Evolutionary conservation across 352 stramenopile genomes (phyloP).

Genomic region (Pythium myriotylum): DNA sequence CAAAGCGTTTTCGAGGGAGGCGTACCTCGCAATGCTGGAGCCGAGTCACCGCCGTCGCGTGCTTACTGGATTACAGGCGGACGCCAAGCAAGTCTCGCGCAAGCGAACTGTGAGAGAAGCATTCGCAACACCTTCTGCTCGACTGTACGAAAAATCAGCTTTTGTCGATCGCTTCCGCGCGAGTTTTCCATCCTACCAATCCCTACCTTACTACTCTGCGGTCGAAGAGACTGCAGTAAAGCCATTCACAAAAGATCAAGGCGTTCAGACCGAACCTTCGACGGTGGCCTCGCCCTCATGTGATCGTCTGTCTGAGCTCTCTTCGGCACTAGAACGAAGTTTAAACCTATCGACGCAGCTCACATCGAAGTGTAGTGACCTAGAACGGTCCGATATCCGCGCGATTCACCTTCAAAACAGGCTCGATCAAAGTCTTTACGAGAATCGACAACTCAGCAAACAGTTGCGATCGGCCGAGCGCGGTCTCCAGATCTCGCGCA

Average conservation of each 20-base stretch:
- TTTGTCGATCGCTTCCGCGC: constrained; percentile 24
- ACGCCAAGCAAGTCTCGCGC: neutral
- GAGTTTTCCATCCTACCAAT: constrained; percentile 8
- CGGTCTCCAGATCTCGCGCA: constrained; percentile 14
- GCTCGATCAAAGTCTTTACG: constrained; percentile 11
- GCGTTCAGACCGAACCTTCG: constrained; percentile 1
- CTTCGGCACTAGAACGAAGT: constrained; percentile 39
- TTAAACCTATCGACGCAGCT: constrained; percentile 42
- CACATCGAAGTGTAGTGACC: constrained; percentile 43
- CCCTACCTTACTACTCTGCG: neutral
- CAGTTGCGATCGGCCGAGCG: constrained; percentile 15
- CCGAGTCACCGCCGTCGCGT: constrained; percentile 31
- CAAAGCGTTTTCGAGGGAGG: constrained; percentile 17
- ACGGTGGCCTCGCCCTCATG: neutral
- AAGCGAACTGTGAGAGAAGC: constrained; percentile 21
- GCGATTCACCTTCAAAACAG: constrained; percentile 32
- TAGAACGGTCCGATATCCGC: constrained; percentile 33
- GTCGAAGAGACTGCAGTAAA: constrained; percentile 1
- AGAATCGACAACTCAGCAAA: constrained; percentile 26
- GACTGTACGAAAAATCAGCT: constrained; percentile 1
- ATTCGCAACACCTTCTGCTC: constrained; percentile 15
- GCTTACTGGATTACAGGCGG: neutral
- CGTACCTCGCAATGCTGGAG: constrained; percentile 42
- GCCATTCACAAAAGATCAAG: constrained; percentile 20
- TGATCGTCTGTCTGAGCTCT: constrained; percentile 21